Evolutionary conservation across 495 filamentous ascomycete species (phyloP).

Genomic region (Penicillium odoratum): DNA sequence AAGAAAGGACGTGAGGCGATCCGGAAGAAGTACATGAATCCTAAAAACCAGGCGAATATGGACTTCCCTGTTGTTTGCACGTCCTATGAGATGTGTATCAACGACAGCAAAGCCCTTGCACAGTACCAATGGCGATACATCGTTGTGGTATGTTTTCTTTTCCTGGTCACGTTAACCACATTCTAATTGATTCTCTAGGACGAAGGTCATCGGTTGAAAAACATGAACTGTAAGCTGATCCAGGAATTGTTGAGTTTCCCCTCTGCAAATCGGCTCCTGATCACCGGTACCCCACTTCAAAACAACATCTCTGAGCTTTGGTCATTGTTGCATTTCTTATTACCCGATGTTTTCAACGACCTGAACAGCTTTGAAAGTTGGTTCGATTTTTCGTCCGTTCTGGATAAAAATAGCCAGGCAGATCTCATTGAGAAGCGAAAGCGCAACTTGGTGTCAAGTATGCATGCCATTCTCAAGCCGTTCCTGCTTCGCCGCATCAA

Average conservation of each 20-base stretch:
- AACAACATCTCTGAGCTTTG: conserved; percentile 98
- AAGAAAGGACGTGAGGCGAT: conserved; percentile 73
- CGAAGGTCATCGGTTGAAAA: conserved; percentile 98
- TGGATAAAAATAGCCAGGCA: conserved; percentile 95
- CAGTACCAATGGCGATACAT: conserved; percentile 96
- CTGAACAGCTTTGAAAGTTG: conserved; percentile 92
- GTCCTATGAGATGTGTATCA: conserved; percentile 95
- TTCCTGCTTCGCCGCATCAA: conserved; percentile 96
- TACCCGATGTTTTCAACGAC: conserved; percentile 95
- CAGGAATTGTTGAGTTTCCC: conserved; percentile 78
- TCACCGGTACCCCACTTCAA: conserved; percentile 96
- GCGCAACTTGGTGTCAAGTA: conserved; percentile 77
- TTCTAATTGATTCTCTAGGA: conserved; percentile 61
- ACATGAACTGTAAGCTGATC: conserved; percentile 91
- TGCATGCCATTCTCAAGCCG: conserved; percentile 96
- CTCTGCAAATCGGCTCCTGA: conserved; percentile 73
- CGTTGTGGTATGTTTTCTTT: conserved; percentile 67
- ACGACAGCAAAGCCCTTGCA: conserved; percentile 81
- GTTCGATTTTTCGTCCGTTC: conserved; percentile 92
- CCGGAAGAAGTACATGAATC: conserved; percentile 61
- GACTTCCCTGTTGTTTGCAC: conserved; percentile 84
- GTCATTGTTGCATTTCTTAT: conserved; percentile 98
- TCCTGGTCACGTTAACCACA: neutral
- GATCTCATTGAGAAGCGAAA: conserved; percentile 82
- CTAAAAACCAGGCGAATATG: conserved; percentile 59